A percentile compares a stretch with the other conserved stretches of the same genome.
These are phyloP conservation scores for Ophiobolus disseminans DNA, from an alignment of 2,329 filamentous ascomycete genomes.

Conservation along the genomic window DNA sequence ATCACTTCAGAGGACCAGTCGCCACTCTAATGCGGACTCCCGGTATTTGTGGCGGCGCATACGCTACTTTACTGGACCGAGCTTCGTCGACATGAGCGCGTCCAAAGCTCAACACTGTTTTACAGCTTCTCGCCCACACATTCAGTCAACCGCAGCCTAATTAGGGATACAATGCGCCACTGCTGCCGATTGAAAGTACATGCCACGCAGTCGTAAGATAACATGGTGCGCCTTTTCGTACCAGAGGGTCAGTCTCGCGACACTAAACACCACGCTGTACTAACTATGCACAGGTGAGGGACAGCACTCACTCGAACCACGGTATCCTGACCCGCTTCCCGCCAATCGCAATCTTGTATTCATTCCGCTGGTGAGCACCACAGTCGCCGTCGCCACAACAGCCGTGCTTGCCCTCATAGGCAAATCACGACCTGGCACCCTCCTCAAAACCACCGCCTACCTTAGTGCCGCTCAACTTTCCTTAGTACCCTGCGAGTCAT, in stretches of 20 bases:
- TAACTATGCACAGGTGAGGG: conserved; percentile 27
- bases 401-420: conserved; percentile 21
- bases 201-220: no score
- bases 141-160: no score
- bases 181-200: no score
- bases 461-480: conserved; percentile 17
- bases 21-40: no score
- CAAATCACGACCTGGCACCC: conserved; percentile 23
- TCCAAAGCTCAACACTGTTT: no score
- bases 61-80: no score
- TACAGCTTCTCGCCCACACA: no score
- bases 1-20: no score
- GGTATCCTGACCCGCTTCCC: conserved; percentile 8
- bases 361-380: conserved; percentile 10
- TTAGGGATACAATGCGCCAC: no score
- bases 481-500: conserved; percentile 10
- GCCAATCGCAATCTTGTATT: conserved; percentile 13
- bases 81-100: no score
- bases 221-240: conserved; percentile 33
- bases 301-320: conserved; percentile 21
- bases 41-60: no score
- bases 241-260: conserved; percentile 21
- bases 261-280: neutral
- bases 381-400: conserved; percentile 15
- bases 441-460: conserved; percentile 20